These are phyloP conservation scores for Amanita molliuscula DNA, from an alignment of 768 basidiomycete species.

Conservation along the genomic window DNA sequence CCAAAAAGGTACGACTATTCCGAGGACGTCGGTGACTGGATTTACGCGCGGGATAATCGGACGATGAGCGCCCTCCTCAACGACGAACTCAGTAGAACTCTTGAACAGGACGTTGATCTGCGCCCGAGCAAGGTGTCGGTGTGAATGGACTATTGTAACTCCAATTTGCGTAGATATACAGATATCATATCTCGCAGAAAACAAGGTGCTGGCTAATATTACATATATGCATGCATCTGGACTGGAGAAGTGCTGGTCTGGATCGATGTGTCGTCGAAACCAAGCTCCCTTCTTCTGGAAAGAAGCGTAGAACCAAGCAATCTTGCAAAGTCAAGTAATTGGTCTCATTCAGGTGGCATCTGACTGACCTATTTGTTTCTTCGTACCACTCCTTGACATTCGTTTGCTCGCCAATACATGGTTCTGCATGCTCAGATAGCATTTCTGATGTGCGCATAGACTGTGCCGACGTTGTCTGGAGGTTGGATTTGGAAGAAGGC, in stretches of 20 bases:
- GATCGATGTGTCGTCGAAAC: not conserved
- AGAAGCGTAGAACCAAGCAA: conserved; percentile 52
- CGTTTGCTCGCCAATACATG: conserved; percentile 26
- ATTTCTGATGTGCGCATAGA: not conserved
- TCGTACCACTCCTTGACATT: conserved; percentile 53
- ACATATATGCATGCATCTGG: not conserved
- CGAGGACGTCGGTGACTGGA: conserved; percentile 48
- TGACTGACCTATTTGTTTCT: conserved; percentile 45
- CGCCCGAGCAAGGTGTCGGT: conserved; percentile 15
- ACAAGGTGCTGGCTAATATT: not conserved
- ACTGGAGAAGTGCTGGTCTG: not conserved
- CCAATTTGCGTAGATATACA: not conserved
- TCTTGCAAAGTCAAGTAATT: not conserved
- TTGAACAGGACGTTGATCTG: conserved; percentile 22
- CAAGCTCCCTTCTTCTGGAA: conserved; percentile 38
- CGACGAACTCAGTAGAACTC: conserved; percentile 42
- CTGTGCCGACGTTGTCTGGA: not conserved
- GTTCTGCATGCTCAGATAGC: not conserved
- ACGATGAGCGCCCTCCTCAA: conserved; percentile 55
- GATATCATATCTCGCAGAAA: not conserved
- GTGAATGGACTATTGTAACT: not conserved
- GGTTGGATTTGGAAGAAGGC: not conserved
- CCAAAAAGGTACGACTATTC: conserved; percentile 88
- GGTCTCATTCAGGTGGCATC: not conserved
- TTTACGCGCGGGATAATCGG: conserved; percentile 61